Conservation (phyloP, 805 yeast genomes). For the Cyberlindnera euphorbiiphila region DNA sequence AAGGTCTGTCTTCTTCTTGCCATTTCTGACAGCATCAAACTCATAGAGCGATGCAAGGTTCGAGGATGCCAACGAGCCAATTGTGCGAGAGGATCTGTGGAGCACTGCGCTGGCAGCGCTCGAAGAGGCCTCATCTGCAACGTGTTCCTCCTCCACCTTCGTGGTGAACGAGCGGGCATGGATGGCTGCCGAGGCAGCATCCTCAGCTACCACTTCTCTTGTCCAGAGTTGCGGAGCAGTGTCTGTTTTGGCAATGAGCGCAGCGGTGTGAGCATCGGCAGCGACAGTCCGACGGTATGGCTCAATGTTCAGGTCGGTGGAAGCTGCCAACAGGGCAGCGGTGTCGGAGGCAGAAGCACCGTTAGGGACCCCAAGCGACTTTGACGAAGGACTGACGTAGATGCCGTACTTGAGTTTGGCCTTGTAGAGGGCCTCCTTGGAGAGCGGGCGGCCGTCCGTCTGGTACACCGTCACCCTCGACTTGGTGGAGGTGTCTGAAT, state of each 20-base stretch:
- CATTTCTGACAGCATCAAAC: constrained; percentile 41
- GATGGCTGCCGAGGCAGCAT: constrained; percentile 44
- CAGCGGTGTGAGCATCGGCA: constrained; percentile 67
- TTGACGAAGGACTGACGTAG: constrained; percentile 46
- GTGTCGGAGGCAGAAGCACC: constrained; percentile 58
- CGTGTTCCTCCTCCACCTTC: neutral
- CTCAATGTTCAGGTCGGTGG: constrained; percentile 57
- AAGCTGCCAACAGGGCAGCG: constrained; percentile 73
- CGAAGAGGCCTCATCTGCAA: constrained; percentile 7
- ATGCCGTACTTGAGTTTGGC: constrained; percentile 70
- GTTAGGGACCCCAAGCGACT: constrained; percentile 57
- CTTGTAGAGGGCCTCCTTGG: constrained; percentile 70
- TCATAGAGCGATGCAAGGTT: constrained; percentile 39
- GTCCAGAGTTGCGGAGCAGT: constrained; percentile 47
- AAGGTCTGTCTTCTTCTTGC: constrained; percentile 39
- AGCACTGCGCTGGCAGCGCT: constrained; percentile 25
- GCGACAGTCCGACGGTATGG: constrained; percentile 60
- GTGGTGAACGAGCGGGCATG: constrained; percentile 15
- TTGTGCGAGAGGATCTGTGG: constrained; percentile 37
- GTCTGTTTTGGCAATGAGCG: constrained; percentile 44
- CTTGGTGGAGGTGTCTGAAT: constrained; percentile 20
- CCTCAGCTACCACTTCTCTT: constrained; percentile 46
- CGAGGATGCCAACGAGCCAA: constrained; percentile 36
- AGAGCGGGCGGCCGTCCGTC: constrained; percentile 64
- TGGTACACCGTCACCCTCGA: constrained; percentile 49